Evolutionary conservation across 257 asterid genomes (phyloP), one percentile per base, ranked within the genome.

Genomic region (Eucommia ulmoides): DNA sequence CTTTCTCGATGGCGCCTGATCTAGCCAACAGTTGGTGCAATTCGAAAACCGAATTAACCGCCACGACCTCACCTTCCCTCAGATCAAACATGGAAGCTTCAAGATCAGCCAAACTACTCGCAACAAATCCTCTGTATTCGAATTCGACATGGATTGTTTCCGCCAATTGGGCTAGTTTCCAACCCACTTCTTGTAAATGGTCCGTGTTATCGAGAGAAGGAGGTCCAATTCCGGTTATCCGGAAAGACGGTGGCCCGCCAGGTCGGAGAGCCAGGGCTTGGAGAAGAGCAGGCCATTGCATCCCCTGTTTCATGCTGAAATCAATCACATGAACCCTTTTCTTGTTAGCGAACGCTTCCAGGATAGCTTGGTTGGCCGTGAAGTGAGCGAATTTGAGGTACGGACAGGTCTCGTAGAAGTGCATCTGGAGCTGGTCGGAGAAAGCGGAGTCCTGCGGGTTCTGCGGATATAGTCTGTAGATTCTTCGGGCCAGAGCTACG

Each of bases 231-330:
- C 75, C 78, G 0, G 82, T 76, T 35, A 80, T 58, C 44, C 69
- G 62, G 9, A 80, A 51, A 8, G n/a, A 20, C 0, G 75, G 75
- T 2, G 70, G 52, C 20, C 77, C 79, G 17, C 61, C 68, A 8
- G 53, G 41, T 42, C 70, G 58, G 0, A 54, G 38, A 5, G 80
- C 80, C 2, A 80, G 72, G 52, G 68, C 84, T 45, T 73, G 89
- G 69, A 80, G 65, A 4, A 80, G 62, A 21, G 83, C 70, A 1
- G 80, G 69, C 91, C 91, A 80, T 53, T 80, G 91, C 52, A 72
- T 74, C 3, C 85, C 91, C 22, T 65, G 64, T 17, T 76, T 71
- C 15, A 80, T 68, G 49, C 76, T 78, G 26, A 80, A 80, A 62
- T 80, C 91, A 19, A 80, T 72, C 0, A 80, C 51, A 41, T 74